phyloP scores from a whole-genome alignment of 805 yeast genomes.

The Candida incommunis region DNA sequence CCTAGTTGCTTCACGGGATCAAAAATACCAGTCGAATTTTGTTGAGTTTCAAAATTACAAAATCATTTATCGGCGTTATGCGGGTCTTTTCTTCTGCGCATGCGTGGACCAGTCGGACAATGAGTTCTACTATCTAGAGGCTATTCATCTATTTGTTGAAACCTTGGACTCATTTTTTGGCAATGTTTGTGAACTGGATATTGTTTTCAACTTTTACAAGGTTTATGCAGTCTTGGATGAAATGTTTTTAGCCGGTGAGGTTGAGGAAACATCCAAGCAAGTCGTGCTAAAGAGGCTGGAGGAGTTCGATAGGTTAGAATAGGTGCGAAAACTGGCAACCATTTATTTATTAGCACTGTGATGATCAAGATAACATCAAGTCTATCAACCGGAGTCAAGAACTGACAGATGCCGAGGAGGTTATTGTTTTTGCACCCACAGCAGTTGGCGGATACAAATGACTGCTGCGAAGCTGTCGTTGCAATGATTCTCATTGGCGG shows the following conservation, averaged over 20 bases:
- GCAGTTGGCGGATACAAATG: too few species aligned
- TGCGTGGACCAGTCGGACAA: slow-evolving; percentile 71
- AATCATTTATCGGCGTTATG: slow-evolving; percentile 77
- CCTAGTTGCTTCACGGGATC: slow-evolving; percentile 68
- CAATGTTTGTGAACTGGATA: slow-evolving; percentile 85
- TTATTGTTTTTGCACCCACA: too few species aligned
- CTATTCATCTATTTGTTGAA: slow-evolving; percentile 80
- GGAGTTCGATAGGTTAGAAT: slow-evolving; percentile 49
- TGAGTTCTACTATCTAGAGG: slow-evolving; percentile 70
- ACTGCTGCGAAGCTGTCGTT: too few species aligned
- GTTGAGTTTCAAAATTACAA: slow-evolving; percentile 56
- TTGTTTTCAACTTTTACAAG: slow-evolving; percentile 83
- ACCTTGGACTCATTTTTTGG: slow-evolving; percentile 74
- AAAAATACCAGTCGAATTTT: slow-evolving; percentile 68
- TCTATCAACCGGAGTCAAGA: too few species aligned
- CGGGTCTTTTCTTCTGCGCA: slow-evolving; percentile 80
- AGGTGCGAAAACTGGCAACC: too few species aligned
- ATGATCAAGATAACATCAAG: too few species aligned
- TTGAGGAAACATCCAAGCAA: slow-evolving; percentile 70
- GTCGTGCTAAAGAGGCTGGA: slow-evolving; percentile 50
- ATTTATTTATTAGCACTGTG: too few species aligned
- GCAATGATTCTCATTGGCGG: too few species aligned
- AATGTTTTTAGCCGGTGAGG: slow-evolving; percentile 78
- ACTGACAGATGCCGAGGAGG: too few species aligned
- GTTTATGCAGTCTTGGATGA: slow-evolving; percentile 76